Evolutionary conservation across 345 rosid species (phyloP), one percentile per base, ranked within the genome.

Genomic region (Citrus inodora): DNA sequence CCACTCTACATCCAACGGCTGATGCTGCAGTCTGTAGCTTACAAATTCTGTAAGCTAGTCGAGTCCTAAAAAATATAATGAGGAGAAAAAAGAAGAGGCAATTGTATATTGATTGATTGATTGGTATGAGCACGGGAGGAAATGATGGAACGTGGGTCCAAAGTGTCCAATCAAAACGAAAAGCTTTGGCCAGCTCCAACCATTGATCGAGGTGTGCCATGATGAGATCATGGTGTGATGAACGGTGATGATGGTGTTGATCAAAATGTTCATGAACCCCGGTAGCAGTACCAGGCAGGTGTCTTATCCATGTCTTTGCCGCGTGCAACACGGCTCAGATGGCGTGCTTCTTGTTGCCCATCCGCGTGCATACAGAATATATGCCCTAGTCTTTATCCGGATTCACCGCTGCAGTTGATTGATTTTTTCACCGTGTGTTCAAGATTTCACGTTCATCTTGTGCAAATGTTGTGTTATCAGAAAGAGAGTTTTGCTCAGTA

Each of bases 261-360:
- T 56, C 24, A 56, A 2, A 7, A n/a, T 37, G 69, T 30, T 65
- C 4, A 51, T 27, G 71, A 56, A 42, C 51, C 17, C 5, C 1
- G 9, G 51, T 46, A 11, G 51, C 14, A 13, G 16, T 46, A 46
- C 69, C 46, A 2, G 53, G 14, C 16, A 65, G 65, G 9, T 27
- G 84, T 73, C 79, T 8, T 69, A 67, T 79, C 79, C 22, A 24
- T 80, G 80, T 76, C 75, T 10, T 68, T 3, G 4, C 71, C 9
- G 78, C 85, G 66, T 24, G 80, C 83, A 71, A 81, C 83, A 77
- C 71, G 83, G 73, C 77, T 79, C 42, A 53, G 33, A 75, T 73
- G 64, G 77, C 84, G 81, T 76, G 80, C 82, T 58, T 35, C 79
- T 30, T 66, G 46, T 32, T 66, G 67, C 67, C 67, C 51, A 46